These are phyloP conservation scores for Linum tenue DNA, from an alignment of 345 rosid species.

Conservation along the genomic window DNA sequence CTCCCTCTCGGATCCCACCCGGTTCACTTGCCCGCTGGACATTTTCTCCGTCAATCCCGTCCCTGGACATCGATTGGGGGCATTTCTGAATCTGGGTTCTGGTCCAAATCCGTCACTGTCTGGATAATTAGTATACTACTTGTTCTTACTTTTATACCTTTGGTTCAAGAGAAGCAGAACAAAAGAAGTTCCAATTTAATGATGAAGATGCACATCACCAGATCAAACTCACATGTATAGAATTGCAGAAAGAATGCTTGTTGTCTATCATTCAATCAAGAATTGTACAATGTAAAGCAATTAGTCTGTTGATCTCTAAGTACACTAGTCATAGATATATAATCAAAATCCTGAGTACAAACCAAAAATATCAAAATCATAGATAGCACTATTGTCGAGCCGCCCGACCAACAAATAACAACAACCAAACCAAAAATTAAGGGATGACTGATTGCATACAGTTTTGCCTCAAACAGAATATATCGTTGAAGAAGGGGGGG, in stretches of 20 bases:
- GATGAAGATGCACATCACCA: not conserved
- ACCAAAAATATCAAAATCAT: too few species aligned
- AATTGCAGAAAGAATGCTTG: not conserved
- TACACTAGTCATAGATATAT: not conserved
- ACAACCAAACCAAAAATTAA: conserved; percentile 2
- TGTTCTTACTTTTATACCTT: too few species aligned
- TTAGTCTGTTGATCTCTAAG: not conserved
- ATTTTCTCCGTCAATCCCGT: too few species aligned
- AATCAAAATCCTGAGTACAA: not conserved
- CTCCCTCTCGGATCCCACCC: too few species aligned
- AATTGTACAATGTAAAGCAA: not conserved
- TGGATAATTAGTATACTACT: too few species aligned
- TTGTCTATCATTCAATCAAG: not conserved
- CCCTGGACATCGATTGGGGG: too few species aligned
- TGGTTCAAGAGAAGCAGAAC: not conserved
- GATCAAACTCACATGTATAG: not conserved
- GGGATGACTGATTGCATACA: too few species aligned
- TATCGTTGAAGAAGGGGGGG: too few species aligned
- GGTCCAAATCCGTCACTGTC: too few species aligned
- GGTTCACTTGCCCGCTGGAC: too few species aligned
- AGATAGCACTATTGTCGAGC: conserved; percentile 92
- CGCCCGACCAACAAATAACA: conserved; percentile 73
- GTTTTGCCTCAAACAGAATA: too few species aligned
- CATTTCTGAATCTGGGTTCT: too few species aligned
- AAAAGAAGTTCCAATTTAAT: not conserved